Evolutionary conservation across 768 basidiomycete genomes (phyloP).

Genomic region (Boletus rubescentipes): DNA sequence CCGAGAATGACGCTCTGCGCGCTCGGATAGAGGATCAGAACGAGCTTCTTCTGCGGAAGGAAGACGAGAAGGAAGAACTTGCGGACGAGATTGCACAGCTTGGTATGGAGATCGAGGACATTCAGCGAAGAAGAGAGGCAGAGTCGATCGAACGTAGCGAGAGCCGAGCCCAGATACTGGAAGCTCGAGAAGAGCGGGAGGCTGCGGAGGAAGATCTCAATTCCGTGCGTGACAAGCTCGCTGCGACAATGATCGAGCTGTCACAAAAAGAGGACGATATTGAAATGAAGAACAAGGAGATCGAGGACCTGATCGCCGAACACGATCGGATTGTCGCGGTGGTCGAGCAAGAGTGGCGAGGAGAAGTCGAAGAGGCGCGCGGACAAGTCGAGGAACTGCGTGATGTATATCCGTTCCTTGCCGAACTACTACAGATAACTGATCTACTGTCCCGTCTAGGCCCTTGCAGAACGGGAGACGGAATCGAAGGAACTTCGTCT

Average conservation of each 20-base stretch:
- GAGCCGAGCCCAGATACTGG: conserved; percentile 67
- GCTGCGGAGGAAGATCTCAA: conserved; percentile 80
- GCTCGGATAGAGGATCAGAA: conserved; percentile 56
- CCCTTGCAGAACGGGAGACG: conserved; percentile 73
- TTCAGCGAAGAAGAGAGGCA: conserved; percentile 59
- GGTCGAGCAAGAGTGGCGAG: conserved; percentile 84
- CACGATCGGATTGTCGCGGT: conserved; percentile 69
- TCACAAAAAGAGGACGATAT: conserved; percentile 88
- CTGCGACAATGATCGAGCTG: conserved; percentile 77
- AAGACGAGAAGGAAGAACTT: conserved; percentile 74
- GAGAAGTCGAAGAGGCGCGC: conserved; percentile 80
- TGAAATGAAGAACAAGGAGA: conserved; percentile 72
- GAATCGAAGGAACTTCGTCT: conserved; percentile 76
- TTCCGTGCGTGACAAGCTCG: conserved; percentile 69
- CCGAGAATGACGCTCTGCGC: conserved; percentile 61
- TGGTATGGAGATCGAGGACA: conserved; percentile 63
- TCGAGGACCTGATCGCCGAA: conserved; percentile 74
- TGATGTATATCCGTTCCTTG: conserved; percentile 48
- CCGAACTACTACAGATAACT: background rate
- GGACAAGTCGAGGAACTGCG: conserved; percentile 77
- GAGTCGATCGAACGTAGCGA: conserved; percentile 69
- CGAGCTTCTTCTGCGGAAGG: conserved; percentile 51
- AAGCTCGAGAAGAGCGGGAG: conserved; percentile 73
- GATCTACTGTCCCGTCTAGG: conserved; percentile 38
- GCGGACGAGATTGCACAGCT: conserved; percentile 64